These are phyloP conservation scores for Coniochaeta pulveracea DNA, from an alignment of 2,329 filamentous ascomycete genomes.

Conservation along the genomic window DNA sequence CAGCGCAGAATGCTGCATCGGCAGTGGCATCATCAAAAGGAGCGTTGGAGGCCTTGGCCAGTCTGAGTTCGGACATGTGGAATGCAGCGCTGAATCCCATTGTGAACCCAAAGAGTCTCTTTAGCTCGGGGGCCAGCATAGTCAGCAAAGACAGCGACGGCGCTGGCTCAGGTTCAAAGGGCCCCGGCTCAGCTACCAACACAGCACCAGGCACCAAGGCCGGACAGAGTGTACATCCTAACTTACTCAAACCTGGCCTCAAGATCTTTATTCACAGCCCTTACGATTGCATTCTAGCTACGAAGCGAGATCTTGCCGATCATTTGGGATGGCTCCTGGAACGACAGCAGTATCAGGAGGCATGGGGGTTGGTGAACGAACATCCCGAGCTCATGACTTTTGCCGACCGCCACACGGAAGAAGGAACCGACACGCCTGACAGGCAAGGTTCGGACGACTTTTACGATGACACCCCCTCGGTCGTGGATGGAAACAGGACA, in stretches of 20 bases:
- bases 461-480: constrained; percentile 60
- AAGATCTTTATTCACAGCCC: constrained; percentile 92
- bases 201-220: constrained; percentile 18
- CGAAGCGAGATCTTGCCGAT: constrained; percentile 76
- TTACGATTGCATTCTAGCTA: constrained; percentile 89
- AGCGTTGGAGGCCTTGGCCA: constrained; percentile 65
- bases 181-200: constrained; percentile 24
- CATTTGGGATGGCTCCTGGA: constrained; percentile 79
- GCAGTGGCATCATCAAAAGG: constrained; percentile 56
- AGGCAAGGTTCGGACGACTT: constrained; percentile 44
- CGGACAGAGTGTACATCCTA: constrained; percentile 34
- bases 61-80: constrained; percentile 68
- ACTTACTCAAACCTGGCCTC: constrained; percentile 42
- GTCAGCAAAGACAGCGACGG: constrained; percentile 50
- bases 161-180: constrained; percentile 37
- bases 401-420: constrained; percentile 27
- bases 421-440: constrained; percentile 24
- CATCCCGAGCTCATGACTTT: constrained; percentile 62
- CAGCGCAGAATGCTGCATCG: constrained; percentile 57
- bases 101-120: constrained; percentile 74
- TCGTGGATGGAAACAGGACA: constrained; percentile 44
- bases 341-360: constrained; percentile 68
- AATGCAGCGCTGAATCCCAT: constrained; percentile 84
- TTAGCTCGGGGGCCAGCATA: constrained; percentile 77
- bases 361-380: constrained; percentile 81